Base-by-base conservation (phyloP, 805 yeast species). In the Saccharomyces mikatae region DNA sequence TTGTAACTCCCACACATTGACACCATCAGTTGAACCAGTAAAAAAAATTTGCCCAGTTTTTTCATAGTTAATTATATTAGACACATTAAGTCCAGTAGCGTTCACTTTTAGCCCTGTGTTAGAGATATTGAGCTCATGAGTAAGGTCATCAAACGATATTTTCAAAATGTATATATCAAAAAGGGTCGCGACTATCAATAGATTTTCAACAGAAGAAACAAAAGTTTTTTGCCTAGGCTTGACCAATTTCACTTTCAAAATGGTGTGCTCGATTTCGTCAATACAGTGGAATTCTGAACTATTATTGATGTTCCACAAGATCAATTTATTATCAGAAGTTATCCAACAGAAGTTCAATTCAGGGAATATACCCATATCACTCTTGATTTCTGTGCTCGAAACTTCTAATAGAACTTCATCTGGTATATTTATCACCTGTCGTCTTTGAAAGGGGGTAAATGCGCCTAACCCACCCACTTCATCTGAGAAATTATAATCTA, bases 331-430 rank as follows among this genome's bases (percentile, higher is more conserved):
- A 62, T 88, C 97, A 41, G 83, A 80, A 3, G 87, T 81, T 32
- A 90, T 78, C 96, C 97, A 91, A 6, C 89, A 81, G 52, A 94
- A 80, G 57, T 80, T 80, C 30, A 91, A 77, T 54, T 85, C 89
- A 0, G 89, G 80, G 58, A 91, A 82, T 31, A 89, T 71, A 6
- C 97, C 97, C 81, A 87, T 83, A 53, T 83, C 81, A 30, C 89
- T 80, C 49, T 76, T 76, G 51, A 82, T 77, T 61, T 85, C 83
- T 8, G 86, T 77, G 48, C 79, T 76, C 60, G 81, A 83, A 67
- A 83, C 81, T 60, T 86, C 87, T 54, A 82, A 84, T 60, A 85
- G 80, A 57, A 88, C 82, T 58, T 79, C 80, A 64, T 89, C 95
- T 1, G 96, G 96, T 52, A 89, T 80, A 62, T 79, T 81, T 57